Conservation (phyloP, 2,329 filamentous ascomycete genomes). For the Cladosporium sp. region DNA sequence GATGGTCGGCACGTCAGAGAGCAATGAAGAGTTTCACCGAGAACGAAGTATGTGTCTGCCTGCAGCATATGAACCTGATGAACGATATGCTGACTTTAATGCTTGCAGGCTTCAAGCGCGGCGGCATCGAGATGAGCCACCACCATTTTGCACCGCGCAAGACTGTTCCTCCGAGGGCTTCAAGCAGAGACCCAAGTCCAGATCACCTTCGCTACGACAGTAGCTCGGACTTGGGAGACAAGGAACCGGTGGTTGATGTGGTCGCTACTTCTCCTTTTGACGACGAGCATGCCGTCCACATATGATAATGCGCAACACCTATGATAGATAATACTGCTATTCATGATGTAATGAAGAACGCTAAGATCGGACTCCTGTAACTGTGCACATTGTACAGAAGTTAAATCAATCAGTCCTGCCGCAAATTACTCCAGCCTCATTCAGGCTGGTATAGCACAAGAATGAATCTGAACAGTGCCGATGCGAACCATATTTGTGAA, state of each 20-base stretch:
- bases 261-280: not conserved
- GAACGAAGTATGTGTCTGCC: conserved; percentile 20
- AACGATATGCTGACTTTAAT: not conserved
- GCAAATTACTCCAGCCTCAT: not conserved
- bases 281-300: not conserved
- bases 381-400: not conserved
- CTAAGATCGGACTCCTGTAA: not conserved
- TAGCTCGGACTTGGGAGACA: not conserved
- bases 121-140: conserved; percentile 22
- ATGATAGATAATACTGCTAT: not conserved
- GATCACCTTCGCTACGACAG: not conserved
- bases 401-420: not conserved
- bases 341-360: not conserved
- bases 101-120: conserved; percentile 22
- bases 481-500: not conserved
- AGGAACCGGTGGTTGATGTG: not conserved
- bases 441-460: not conserved
- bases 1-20: conserved; percentile 25
- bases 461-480: not conserved
- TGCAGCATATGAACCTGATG: not conserved
- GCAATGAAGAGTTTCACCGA: conserved; percentile 29
- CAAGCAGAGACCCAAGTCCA: conserved; percentile 16
- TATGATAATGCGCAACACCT: not conserved
- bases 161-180: conserved; percentile 3
- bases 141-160: conserved; percentile 18